Evolutionary conservation across 2,329 filamentous ascomycete genomes (phyloP), one percentile per base, ranked within the genome.

Genomic region (Orbilia oligospora): DNA sequence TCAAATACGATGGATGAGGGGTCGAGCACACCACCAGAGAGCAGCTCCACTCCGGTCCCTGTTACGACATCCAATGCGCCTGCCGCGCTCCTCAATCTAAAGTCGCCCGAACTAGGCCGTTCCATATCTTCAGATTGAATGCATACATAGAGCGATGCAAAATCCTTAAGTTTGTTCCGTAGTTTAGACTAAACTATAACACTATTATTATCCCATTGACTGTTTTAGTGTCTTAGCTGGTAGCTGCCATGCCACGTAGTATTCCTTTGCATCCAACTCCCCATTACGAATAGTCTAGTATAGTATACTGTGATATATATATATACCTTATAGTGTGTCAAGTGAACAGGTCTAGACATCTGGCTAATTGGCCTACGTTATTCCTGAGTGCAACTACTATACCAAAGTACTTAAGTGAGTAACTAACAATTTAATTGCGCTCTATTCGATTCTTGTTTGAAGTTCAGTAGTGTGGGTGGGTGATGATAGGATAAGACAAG

Each of bases 1-100:
- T 48, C 33, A 36, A 70, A 65, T 63, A 64, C 56, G 49, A 70
- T 61, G 51, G 55, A 70, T 38, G 48, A 46, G 65, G 66, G 66
- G 72, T 70, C 58, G 48, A 76, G 58, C 72, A 76, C 72, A 70
- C 65, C 72, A 70, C 66, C 72, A 66, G 55, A 24, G 53, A 33
- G 38, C 16, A 30, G 41, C 49, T 75, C 46, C 61, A 63, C 69
- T 46, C 33, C 3, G 36, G 64, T 58, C 44, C 64, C 51, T 64
- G 41, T 75, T 68, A 75, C 64, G 64, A 68, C 71, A 75, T 75
- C 71, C 16, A 75, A 75, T 75, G 63, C 64, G 64, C 71, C 71
- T 68, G 71, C 64, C 71, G 71, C 71, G 71, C 71, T 75, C 71
- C 55, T 75, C 64, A 68, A 75, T 63, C 53, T 30, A 61, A 75